Base-by-base conservation (phyloP, 129 eudicot species). In the Flaveria trinervia region DNA sequence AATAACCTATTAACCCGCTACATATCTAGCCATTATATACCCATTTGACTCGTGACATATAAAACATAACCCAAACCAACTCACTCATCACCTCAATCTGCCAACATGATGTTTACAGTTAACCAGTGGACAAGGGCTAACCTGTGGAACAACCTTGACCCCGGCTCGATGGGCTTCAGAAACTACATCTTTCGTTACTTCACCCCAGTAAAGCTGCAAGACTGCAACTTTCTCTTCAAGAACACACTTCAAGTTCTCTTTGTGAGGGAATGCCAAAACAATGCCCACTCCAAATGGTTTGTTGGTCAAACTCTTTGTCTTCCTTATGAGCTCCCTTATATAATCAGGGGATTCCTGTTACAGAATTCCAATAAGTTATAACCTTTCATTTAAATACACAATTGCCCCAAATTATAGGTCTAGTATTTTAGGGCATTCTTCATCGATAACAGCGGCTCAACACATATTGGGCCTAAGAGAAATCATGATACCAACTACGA, bases 261-360 rank as follows among this genome's bases (percentile, higher is more conserved):
- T 76, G 75, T 94, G 96, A 79, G 98, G 97, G 79, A 94, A 94
- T 26, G 98, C 97, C 69, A 94, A 62, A 81, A 94, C 92, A 49
- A 91, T 87, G 16, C 92, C 98, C n/a, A 94, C 90, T 36, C 98
- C 98, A 69, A 91, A 94, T 17, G 96, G 97, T 73, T 91, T 94
- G 72, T 89, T 81, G 43, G 98, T 94, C 83, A 94, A 78, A 70
- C 81, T 81, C 76, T 81, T 86, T 20, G 98, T 94, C 92, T 87
- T 94, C 76, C 87, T 87, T 80, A 94, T 94, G 75, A 94, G 86
- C 55, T 83, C 87, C 79, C 93, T 91, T 65, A 91, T n/a, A 78
- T 94, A 81, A 68, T 94, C 93, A 28, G 96, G 98, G 56, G 86
- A 83, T 76, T 91, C 98, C 98, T 94, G 89, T 79, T 81, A 83